Conservation (phyloP, 1,139 yeast species). For the Yamadazyma trypodendri region DNA sequence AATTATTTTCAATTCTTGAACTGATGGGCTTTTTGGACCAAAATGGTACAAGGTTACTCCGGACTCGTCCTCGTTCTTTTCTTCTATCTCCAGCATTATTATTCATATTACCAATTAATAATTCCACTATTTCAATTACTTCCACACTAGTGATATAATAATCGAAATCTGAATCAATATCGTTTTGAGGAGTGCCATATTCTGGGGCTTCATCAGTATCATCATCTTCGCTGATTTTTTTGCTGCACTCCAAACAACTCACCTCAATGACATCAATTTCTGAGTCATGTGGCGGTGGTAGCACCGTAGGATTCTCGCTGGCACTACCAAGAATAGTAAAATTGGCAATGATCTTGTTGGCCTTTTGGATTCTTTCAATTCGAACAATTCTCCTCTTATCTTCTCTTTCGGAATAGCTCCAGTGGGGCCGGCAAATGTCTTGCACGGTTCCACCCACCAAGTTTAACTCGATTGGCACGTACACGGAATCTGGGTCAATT, state of each 20-base stretch:
- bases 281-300: conserved; percentile 34
- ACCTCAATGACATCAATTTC: conserved; percentile 55
- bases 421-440: conserved; percentile 49
- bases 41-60: conserved; percentile 66
- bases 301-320: conserved; percentile 41
- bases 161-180: conserved; percentile 25
- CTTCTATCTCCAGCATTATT: conserved; percentile 51
- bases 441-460: conserved; percentile 44
- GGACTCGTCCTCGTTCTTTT: conserved; percentile 60
- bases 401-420: conserved; percentile 45
- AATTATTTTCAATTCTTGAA: conserved; percentile 41
- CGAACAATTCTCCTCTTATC: conserved; percentile 59
- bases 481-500: conserved; percentile 30
- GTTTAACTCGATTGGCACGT: conserved; percentile 46
- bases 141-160: conserved; percentile 66
- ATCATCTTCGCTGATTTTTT: conserved; percentile 23
- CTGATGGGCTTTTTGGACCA: conserved; percentile 63
- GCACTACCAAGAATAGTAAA: conserved; percentile 56
- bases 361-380: conserved; percentile 53
- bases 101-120: conserved; percentile 50
- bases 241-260: conserved; percentile 50
- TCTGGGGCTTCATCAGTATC: conserved; percentile 34
- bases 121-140: conserved; percentile 62
- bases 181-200: conserved; percentile 20
- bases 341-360: conserved; percentile 44